phyloP scores from a whole-genome alignment of 2,329 filamentous ascomycete genomes.

The Aspergillus sp. region DNA sequence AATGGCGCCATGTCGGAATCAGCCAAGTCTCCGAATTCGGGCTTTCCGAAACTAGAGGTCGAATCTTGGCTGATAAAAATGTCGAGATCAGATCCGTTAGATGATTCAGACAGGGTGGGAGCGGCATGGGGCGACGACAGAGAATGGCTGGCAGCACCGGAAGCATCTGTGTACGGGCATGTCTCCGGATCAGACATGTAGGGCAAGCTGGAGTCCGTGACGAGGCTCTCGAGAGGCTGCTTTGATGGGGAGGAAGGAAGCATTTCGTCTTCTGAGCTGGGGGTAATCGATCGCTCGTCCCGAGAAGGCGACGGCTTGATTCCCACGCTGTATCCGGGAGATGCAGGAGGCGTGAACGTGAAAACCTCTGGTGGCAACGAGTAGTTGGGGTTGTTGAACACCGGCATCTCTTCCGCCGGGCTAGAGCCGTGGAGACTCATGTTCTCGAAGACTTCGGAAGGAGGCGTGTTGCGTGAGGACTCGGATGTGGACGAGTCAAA shows the following conservation, averaged over 20 bases:
- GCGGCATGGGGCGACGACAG: constrained; percentile 41
- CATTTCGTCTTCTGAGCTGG: constrained; percentile 41
- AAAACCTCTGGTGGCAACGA: constrained; percentile 44
- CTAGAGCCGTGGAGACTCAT: constrained; percentile 42
- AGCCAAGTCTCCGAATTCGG: constrained; percentile 34
- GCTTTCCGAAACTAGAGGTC: constrained; percentile 29
- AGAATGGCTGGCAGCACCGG: constrained; percentile 31
- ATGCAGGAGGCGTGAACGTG: constrained; percentile 51
- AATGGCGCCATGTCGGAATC: constrained; percentile 34
- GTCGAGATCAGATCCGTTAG: constrained; percentile 41
- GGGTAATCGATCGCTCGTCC: constrained; percentile 41
- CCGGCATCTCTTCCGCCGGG: constrained; percentile 34
- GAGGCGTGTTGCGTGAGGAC: constrained; percentile 45
- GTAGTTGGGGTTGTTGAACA: constrained; percentile 34
- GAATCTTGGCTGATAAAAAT: constrained; percentile 43
- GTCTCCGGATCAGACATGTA: constrained; percentile 29
- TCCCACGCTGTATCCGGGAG: constrained; percentile 44
- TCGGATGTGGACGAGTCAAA: constrained; percentile 41
- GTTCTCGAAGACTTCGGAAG: constrained; percentile 43
- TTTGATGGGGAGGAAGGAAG: constrained; percentile 39
- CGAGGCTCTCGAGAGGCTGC: constrained; percentile 31
- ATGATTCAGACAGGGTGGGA: constrained; percentile 37
- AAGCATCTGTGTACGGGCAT: constrained; percentile 33
- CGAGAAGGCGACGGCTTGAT: constrained; percentile 40
- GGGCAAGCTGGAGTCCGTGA: constrained; percentile 33